Percentiles rank a stretch among this genome's conserved stretches.
Evolutionary conservation across 2,329 filamentous ascomycete species (phyloP).

Genomic region (Aureobasidium pullulans): DNA sequence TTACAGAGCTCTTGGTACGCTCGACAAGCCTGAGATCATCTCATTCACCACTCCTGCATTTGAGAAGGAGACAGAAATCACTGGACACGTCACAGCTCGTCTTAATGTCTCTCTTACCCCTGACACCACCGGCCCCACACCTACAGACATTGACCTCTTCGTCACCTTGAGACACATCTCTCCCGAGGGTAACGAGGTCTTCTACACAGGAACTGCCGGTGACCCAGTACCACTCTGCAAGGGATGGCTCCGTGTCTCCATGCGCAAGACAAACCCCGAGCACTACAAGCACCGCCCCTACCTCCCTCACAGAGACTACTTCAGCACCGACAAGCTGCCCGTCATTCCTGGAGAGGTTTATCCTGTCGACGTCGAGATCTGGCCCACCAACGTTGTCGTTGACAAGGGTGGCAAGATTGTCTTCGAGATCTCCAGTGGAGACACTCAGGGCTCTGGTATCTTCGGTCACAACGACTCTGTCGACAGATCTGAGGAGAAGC

Average conservation of each 20-base stretch:
- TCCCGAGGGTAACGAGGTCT: slow-evolving; percentile 48
- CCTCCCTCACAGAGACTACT: slow-evolving; percentile 53
- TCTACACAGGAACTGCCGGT: slow-evolving; percentile 59
- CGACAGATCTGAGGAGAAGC: slow-evolving; percentile 38
- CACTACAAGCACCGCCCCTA: slow-evolving; percentile 47
- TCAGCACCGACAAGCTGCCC: slow-evolving; percentile 47
- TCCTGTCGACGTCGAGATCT: slow-evolving; percentile 54
- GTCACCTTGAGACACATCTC: slow-evolving; percentile 53
- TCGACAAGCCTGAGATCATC: slow-evolving; percentile 47
- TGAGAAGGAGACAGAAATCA: slow-evolving; percentile 57
- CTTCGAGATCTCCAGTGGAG: slow-evolving; percentile 49
- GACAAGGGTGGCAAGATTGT: slow-evolving; percentile 47
- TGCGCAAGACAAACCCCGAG: slow-evolving; percentile 47
- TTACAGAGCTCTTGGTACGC: slow-evolving; percentile 51
- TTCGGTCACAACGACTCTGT: slow-evolving; percentile 47
- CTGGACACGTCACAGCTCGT: slow-evolving; percentile 56
- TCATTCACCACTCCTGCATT: slow-evolving; percentile 53
- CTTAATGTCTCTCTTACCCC: slow-evolving; percentile 52
- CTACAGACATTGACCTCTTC: slow-evolving; percentile 56
- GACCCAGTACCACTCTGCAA: slow-evolving; percentile 57
- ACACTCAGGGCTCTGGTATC: slow-evolving; percentile 54
- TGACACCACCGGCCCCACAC: slow-evolving; percentile 31
- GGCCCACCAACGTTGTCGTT: slow-evolving; percentile 56
- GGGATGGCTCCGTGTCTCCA: slow-evolving; percentile 54
- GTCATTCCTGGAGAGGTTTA: slow-evolving; percentile 52